phyloP scores from a whole-genome alignment of 306 rosid genomes.

The Sicyos edulis region DNA sequence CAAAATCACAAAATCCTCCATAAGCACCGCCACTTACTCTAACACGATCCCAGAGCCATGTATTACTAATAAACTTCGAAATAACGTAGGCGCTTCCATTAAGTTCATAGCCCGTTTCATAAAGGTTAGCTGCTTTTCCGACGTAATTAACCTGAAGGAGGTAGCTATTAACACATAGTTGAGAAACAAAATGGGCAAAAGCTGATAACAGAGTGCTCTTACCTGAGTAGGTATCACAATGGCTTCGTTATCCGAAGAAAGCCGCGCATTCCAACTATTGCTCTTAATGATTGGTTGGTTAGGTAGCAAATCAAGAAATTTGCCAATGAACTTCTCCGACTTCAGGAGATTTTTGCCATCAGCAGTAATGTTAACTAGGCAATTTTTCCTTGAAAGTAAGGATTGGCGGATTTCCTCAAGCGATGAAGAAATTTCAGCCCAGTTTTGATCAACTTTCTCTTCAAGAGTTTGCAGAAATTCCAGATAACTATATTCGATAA shows the following conservation, averaged over 20 bases:
- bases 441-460: slow-evolving; percentile 79
- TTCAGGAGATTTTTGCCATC: slow-evolving; percentile 57
- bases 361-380: slow-evolving; percentile 75
- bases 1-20: slow-evolving; percentile 96
- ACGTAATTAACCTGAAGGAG: slow-evolving; percentile 81
- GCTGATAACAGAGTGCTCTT: slow-evolving; percentile 18
- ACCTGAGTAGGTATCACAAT: slow-evolving; percentile 93
- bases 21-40: slow-evolving; percentile 98
- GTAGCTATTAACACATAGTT: slow-evolving; percentile 28
- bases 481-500: slow-evolving; percentile 52
- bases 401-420: slow-evolving; percentile 89
- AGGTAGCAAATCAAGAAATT: slow-evolving; percentile 78
- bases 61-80: slow-evolving; percentile 75
- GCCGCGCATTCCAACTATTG: slow-evolving; percentile 51
- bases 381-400: slow-evolving; percentile 61
- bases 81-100: slow-evolving; percentile 90
- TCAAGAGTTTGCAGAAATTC: slow-evolving; percentile 78
- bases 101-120: slow-evolving; percentile 72
- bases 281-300: slow-evolving; percentile 40
- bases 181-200: slow-evolving; percentile 14
- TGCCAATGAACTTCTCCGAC: slow-evolving; percentile 49
- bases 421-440: slow-evolving; percentile 73
- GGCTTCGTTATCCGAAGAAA: slow-evolving; percentile 70
- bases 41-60: slow-evolving; percentile 99
- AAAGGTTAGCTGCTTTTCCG: slow-evolving; percentile 86